Base-by-base conservation (phyloP, 2,329 filamentous ascomycete species). In the Fusarium veterinarium region DNA sequence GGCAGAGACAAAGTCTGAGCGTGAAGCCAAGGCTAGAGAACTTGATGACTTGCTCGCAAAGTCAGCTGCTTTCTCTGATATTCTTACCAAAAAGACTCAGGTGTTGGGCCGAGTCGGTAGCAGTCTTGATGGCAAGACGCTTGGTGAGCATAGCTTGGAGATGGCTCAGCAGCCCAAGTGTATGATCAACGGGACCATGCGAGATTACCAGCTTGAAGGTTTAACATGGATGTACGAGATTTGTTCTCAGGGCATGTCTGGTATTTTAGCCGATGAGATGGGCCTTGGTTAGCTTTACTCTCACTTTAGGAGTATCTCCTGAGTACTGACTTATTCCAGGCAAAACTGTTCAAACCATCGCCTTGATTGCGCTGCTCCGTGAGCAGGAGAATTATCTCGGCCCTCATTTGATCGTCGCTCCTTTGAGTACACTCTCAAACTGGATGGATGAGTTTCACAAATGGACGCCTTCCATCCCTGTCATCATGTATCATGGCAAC, bases 261-360 rank as follows among this genome's bases (percentile, higher is more conserved):
- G 95, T 3, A 97, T 97, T 64, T 81, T 98, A 37, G 95, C 95
- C 0, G 95, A 98, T 76, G 95, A 98, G 80, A 98, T 98, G 95
- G 95, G 95, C 1, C 83, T 97, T 10, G 89, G 89, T 89, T 77
- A 66, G 85, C 69, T 31, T 17, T 1, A 6, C 1, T 9, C 8
- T 14, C 8, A 3, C 3, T 19, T 8, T 16, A 14, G 11, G 2
- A n/a, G 6, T 5, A 20, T 45, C 20, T 20, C 16, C 17, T n/a
- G 8, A 31, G 58, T 13, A 42, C 69, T 76, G 23, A 76, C 70
- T 4, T 17, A 5, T 1, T 8, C 3, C 42, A 89, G 94, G 94
- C 8, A 98, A 98, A 84, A 98, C 95, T 0, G 90, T 98, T 2
- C 95, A 98, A 79, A 95, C 94, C 0, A 97, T 98, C 42, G 91